phyloP scores from a whole-genome alignment of 306 rosid species.

The Vicia sativa region DNA sequence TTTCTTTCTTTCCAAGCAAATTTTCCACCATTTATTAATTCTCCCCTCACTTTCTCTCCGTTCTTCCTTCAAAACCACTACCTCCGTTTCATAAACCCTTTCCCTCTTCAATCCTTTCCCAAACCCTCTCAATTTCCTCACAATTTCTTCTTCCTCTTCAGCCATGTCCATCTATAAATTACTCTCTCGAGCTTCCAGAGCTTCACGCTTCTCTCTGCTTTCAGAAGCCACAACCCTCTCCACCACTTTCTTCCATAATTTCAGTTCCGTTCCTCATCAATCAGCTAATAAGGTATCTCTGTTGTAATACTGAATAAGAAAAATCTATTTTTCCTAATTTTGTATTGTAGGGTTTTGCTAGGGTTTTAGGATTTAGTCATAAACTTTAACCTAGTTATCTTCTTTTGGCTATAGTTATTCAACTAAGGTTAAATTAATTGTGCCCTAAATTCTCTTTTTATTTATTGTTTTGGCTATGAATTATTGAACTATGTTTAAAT shows the following conservation, averaged over 20 bases:
- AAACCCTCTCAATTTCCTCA: neutral
- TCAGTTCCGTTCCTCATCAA: conserved; percentile 52
- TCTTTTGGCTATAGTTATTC: neutral
- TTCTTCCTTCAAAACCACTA: neutral
- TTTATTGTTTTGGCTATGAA: neutral
- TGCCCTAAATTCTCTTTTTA: neutral
- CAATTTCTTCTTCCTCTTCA: conserved; percentile 29
- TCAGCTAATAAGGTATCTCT: conserved; percentile 54
- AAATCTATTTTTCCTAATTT: neutral
- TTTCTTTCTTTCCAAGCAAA: conserved; percentile 40
- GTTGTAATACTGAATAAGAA: neutral
- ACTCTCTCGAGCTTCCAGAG: conserved; percentile 57
- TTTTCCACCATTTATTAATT: neutral
- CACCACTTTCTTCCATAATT: conserved; percentile 45
- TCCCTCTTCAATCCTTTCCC: neutral
- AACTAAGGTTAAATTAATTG: neutral
- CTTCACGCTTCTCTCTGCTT: conserved; percentile 54
- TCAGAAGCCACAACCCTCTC: conserved; percentile 44
- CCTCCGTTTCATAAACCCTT: neutral
- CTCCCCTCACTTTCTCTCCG: neutral
- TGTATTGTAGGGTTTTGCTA: conserved; percentile 52
- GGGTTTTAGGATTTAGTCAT: conserved; percentile 18
- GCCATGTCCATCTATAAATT: conserved; percentile 68
- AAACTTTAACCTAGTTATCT: neutral
- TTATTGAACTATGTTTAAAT: neutral